phyloP scores from a whole-genome alignment of 2,329 filamentous ascomycete genomes.

The Beauveria varroae region DNA sequence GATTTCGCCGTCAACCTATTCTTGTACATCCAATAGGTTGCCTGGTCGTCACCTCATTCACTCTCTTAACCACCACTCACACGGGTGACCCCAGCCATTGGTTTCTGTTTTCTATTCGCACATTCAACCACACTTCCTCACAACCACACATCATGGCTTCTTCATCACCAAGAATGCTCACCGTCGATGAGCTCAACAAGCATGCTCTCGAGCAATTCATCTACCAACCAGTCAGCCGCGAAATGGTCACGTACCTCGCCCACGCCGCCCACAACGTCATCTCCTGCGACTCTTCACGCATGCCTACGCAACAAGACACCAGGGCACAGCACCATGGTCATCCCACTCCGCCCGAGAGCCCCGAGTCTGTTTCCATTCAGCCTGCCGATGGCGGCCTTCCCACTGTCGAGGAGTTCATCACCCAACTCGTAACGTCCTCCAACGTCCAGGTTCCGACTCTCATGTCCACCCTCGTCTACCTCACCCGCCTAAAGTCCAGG shows the following conservation, averaged over 20 bases:
- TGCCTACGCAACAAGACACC: conserved; percentile 35
- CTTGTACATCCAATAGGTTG: neutral
- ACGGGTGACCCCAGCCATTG: neutral
- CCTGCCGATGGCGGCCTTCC: conserved; percentile 55
- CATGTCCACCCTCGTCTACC: conserved; percentile 94
- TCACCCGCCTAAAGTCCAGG: conserved; percentile 72
- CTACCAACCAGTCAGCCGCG: conserved; percentile 63
- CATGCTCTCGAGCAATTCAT: conserved; percentile 74
- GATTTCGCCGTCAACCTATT: neutral
- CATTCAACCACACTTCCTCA: neutral
- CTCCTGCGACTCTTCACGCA: conserved; percentile 60
- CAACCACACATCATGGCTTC: conserved; percentile 36
- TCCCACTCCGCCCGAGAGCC: conserved; percentile 45
- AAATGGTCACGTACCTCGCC: conserved; percentile 74
- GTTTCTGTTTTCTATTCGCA: neutral
- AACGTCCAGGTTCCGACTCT: conserved; percentile 96
- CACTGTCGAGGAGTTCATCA: conserved; percentile 84
- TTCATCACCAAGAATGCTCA: conserved; percentile 30
- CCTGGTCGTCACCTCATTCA: conserved; percentile 2
- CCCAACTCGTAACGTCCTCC: conserved; percentile 79
- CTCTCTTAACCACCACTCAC: conserved; percentile 3
- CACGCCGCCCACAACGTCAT: conserved; percentile 70
- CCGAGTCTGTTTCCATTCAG: conserved; percentile 29
- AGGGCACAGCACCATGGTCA: conserved; percentile 26
- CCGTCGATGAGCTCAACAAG: conserved; percentile 56